phyloP scores from a whole-genome alignment of 2,329 filamentous ascomycete genomes.

The Pseudogymnoascus sp. region DNA sequence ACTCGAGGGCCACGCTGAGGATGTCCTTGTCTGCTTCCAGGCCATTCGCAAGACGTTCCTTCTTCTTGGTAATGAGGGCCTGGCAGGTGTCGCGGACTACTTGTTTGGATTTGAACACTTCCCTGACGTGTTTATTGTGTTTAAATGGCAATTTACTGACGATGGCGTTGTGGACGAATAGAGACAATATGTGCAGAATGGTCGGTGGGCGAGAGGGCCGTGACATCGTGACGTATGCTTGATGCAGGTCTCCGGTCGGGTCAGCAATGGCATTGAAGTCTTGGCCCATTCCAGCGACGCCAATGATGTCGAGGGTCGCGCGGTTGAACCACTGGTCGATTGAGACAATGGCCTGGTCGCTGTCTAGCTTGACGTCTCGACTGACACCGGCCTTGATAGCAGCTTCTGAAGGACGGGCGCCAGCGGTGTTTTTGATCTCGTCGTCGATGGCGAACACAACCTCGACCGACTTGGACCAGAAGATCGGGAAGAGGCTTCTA shows the following conservation, averaged over 20 bases:
- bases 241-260: constrained; percentile 48
- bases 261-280: constrained; percentile 60
- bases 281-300: constrained; percentile 59
- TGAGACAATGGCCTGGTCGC: constrained; percentile 40
- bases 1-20: constrained; percentile 68
- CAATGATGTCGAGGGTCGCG: constrained; percentile 67
- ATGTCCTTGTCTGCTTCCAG: constrained; percentile 59
- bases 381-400: constrained; percentile 14
- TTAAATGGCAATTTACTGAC: constrained; percentile 57
- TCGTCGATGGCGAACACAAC: constrained; percentile 53
- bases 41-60: constrained; percentile 39
- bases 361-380: neutral
- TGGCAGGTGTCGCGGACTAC: constrained; percentile 58
- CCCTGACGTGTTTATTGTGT: constrained; percentile 64
- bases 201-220: constrained; percentile 42
- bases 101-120: constrained; percentile 45
- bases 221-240: constrained; percentile 49
- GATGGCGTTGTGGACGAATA: constrained; percentile 57
- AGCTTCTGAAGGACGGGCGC: constrained; percentile 28
- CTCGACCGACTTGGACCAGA: constrained; percentile 70
- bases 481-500: constrained; percentile 74
- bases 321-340: constrained; percentile 56
- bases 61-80: constrained; percentile 63
- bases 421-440: constrained; percentile 35
- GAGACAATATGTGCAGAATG: constrained; percentile 46